Base-by-base conservation (phyloP, 148 eudicot genomes). In the Drosera capensis region DNA sequence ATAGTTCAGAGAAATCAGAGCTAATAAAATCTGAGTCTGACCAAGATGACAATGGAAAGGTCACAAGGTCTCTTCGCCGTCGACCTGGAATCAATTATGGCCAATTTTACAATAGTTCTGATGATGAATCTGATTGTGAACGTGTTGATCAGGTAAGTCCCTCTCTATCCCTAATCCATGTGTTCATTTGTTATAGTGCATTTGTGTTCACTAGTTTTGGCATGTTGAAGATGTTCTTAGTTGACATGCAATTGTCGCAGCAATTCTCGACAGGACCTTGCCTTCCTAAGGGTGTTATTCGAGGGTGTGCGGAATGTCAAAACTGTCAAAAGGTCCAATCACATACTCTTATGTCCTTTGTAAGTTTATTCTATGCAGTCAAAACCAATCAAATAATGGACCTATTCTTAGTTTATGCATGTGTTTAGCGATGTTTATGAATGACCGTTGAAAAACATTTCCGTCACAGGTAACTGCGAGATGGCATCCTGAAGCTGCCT, bases 241-340 rank as follows among this genome's bases (percentile, higher is more conserved):
- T 31, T 41, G 20, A 21, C 13, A 3, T 34, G 8, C 23, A 40
- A 1, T 21, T 42, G 17, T 39, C 60, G 61, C 71, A 90, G 99
- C 71, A 71, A 38, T 41, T 58, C 14, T 51, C 71, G 38, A 13
- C 46, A 20, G 75, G 59, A 44, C 54, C 68, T 40, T 52, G 55
- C 48, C 86, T 92, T 14, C 88, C 99, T 1, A 76, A 70, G 65
- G 99, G 99, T 30, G 93, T 92, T 40, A 57, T 85, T 23, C 95
- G 95, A 53, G 99, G 99, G 21, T 92, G 95, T 51, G 40, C 60
- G 45, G 79, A 58, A 9, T 85, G 99, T 67, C 64, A 39, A 18
- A 68, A 68, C 58, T 92, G 95, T 70, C 95, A 85, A 60, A 85
- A 79, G 99, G 99, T 92, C 8, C 17, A 20, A 14, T 3, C 43